Evolutionary conservation across 305 asterid genomes (phyloP).

Genomic region (Solanum hybrid): DNA sequence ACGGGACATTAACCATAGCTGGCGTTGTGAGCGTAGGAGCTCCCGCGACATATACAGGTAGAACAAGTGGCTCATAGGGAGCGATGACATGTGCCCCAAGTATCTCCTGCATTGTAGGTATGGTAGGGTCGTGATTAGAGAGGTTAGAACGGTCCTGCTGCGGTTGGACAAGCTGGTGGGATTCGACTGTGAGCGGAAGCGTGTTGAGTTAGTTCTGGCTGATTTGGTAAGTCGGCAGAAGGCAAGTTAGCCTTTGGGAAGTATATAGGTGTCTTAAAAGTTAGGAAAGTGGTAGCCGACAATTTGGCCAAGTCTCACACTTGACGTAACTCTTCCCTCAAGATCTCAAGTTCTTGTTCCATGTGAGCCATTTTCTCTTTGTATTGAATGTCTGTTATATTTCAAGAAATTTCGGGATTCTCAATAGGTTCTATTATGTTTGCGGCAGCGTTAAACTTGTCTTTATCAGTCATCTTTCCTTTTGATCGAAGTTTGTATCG

Average conservation of each 20-base stretch:
- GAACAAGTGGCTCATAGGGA: not conserved
- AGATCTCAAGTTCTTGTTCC: not conserved
- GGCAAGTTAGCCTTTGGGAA: not conserved
- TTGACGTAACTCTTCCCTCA: not conserved
- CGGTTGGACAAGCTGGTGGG: not conserved
- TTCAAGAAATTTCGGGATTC: not conserved
- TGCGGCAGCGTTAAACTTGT: not conserved
- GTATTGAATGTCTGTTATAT: not conserved
- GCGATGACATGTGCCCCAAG: not conserved
- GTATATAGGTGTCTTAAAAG: not conserved
- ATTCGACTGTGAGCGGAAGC: not conserved
- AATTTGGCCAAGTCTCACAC: not conserved
- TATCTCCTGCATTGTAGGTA: not conserved
- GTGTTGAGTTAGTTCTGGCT: not conserved
- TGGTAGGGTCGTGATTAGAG: not conserved
- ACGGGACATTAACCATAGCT: not conserved
- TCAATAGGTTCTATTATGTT: not conserved
- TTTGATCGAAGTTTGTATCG: not conserved
- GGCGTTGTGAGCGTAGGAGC: not conserved
- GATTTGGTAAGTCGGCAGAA: not conserved
- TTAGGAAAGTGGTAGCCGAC: not conserved
- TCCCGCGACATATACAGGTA: not conserved
- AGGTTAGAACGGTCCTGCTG: not conserved
- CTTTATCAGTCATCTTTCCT: not conserved
- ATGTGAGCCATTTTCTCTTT: not conserved